Conservation (phyloP, 768 basidiomycete genomes). For the Mycena olivaceomarginata region DNA sequence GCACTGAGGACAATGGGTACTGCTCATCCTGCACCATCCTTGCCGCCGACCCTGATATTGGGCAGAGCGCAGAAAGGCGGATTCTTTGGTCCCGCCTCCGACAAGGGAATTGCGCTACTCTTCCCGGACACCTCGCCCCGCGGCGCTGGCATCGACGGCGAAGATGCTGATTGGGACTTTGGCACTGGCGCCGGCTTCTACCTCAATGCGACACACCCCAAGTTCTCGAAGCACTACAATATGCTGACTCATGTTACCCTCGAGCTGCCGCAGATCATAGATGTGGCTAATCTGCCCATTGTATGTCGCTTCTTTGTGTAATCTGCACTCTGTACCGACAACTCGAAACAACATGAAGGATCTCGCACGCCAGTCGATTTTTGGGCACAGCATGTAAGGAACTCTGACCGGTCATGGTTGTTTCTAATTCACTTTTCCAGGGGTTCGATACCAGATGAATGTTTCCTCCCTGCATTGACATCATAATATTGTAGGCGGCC, state of each 20-base stretch:
- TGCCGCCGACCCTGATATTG: not conserved
- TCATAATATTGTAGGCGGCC: slow-evolving; percentile 74
- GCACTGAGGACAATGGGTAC: slow-evolving; percentile 95
- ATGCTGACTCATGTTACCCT: slow-evolving; percentile 91
- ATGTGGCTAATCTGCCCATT: slow-evolving; percentile 84
- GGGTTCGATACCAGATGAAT: not conserved
- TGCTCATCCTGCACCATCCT: not conserved
- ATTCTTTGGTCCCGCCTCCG: slow-evolving; percentile 90
- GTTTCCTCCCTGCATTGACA: not conserved
- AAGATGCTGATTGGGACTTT: slow-evolving; percentile 92
- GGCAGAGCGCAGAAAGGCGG: slow-evolving; percentile 93
- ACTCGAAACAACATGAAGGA: slow-evolving; percentile 69
- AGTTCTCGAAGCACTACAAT: slow-evolving; percentile 86
- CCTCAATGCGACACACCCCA: slow-evolving; percentile 89
- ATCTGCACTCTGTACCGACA: slow-evolving; percentile 14
- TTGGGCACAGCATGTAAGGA: slow-evolving; percentile 92
- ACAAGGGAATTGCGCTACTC: slow-evolving; percentile 91
- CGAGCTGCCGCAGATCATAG: slow-evolving; percentile 90
- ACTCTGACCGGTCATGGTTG: not conserved
- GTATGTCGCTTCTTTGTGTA: slow-evolving; percentile 63
- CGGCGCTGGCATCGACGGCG: slow-evolving; percentile 90
- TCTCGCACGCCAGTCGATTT: slow-evolving; percentile 88
- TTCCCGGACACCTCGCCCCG: slow-evolving; percentile 98
- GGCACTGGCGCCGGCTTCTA: slow-evolving; percentile 98
- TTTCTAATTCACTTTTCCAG: not conserved